These are phyloP conservation scores for Plasmodium ovale DNA, from an alignment of 169 alveolate genomes.

Conservation along the genomic window DNA sequence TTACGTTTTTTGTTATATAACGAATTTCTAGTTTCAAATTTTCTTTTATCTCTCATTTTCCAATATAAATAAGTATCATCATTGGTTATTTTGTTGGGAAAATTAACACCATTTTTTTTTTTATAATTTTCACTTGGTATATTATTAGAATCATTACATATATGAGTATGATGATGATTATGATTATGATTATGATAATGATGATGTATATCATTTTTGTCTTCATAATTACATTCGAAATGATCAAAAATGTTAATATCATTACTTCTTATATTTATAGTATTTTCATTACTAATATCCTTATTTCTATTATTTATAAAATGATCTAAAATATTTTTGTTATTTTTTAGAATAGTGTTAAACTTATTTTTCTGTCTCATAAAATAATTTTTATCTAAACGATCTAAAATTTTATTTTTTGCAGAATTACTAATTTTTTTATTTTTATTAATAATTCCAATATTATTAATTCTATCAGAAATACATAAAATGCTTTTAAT, in stretches of 20 bases:
- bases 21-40: neutral
- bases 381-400: slow-evolving; percentile 9
- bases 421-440: neutral
- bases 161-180: neutral
- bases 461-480: slow-evolving; percentile 18
- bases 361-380: slow-evolving; percentile 2
- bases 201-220: neutral
- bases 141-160: neutral
- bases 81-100: neutral
- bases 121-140: neutral
- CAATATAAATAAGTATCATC: slow-evolving; percentile 13
- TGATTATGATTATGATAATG: slow-evolving; percentile 4
- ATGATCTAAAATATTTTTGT: slow-evolving; percentile 8
- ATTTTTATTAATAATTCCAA: slow-evolving; percentile 24
- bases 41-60: slow-evolving; percentile 31
- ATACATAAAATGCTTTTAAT: slow-evolving; percentile 34
- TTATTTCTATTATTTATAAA: slow-evolving; percentile 1
- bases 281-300: slow-evolving; percentile 4
- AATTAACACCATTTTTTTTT: neutral
- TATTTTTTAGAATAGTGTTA: slow-evolving; percentile 7
- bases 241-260: slow-evolving; percentile 10
- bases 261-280: slow-evolving; percentile 2
- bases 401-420: slow-evolving; percentile 16
- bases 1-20: neutral
- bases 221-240: neutral